Percentiles rank a stretch among this genome's conserved stretches.
Conservation (phyloP, 306 rosid species). For the Dalbergia cochinchinensis region DNA sequence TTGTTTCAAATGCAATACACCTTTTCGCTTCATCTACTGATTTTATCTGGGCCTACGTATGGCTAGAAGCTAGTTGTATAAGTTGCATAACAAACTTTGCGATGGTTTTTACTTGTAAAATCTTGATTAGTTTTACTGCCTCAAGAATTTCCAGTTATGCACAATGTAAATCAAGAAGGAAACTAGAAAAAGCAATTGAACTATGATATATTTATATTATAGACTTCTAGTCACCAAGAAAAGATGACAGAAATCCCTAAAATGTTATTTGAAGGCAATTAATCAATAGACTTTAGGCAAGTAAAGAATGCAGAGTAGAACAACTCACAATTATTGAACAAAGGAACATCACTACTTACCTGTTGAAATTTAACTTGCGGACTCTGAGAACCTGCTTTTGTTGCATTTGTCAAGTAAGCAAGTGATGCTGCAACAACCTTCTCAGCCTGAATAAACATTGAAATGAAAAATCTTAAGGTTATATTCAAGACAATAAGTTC, state of each 20-base stretch:
- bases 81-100: neutral
- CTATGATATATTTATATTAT: neutral
- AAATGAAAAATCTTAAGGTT: constrained; percentile 36
- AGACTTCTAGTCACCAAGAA: neutral
- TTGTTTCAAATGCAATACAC: constrained; percentile 10
- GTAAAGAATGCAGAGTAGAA: constrained; percentile 3
- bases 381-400: constrained; percentile 49
- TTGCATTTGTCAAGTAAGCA: constrained; percentile 57
- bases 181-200: neutral
- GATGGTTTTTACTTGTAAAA: constrained; percentile 3
- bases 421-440: constrained; percentile 72
- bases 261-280: constrained; percentile 10
- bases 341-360: constrained; percentile 55
- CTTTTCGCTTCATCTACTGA: neutral
- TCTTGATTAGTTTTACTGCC: constrained; percentile 1
- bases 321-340: constrained; percentile 1
- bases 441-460: constrained; percentile 67
- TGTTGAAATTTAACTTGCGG: constrained; percentile 63
- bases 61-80: neutral
- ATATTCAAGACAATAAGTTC: constrained; percentile 4
- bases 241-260: neutral
- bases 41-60: neutral
- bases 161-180: neutral
- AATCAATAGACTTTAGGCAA: constrained; percentile 9
- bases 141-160: neutral